Conservation (phyloP, 768 basidiomycete genomes). For the Hortiboletus flavorubellus region DNA sequence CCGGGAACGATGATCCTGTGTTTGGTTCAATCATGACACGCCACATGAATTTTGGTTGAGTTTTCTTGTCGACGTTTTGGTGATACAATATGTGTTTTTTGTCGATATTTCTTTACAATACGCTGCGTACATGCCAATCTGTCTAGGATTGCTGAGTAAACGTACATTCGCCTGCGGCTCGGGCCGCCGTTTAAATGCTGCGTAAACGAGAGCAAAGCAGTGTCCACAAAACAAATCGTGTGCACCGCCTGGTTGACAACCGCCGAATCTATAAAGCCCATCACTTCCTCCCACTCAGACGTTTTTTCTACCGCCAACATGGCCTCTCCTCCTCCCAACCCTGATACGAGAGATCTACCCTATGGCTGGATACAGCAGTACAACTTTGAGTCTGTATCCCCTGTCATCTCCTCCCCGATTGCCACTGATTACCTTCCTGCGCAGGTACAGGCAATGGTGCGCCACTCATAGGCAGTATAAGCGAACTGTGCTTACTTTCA, state of each 20-base stretch:
- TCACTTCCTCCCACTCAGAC: constrained; percentile 23
- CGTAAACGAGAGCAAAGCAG: constrained; percentile 32
- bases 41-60: constrained; percentile 1
- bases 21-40: constrained; percentile 8
- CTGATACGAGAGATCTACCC: constrained; percentile 61
- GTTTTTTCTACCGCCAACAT: constrained; percentile 30
- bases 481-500: neutral
- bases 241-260: constrained; percentile 14
- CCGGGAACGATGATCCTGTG: constrained; percentile 3
- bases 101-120: constrained; percentile 30
- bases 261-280: constrained; percentile 23
- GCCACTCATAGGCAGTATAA: constrained; percentile 13
- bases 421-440: constrained; percentile 24
- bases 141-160: constrained; percentile 1
- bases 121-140: neutral
- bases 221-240: constrained; percentile 26
- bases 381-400: constrained; percentile 55
- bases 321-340: constrained; percentile 44
- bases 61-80: constrained; percentile 7
- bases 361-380: constrained; percentile 67
- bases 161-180: neutral
- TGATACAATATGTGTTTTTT: constrained; percentile 26
- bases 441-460: constrained; percentile 66
- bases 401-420: constrained; percentile 12
- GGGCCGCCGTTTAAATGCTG: constrained; percentile 18